Evolutionary conservation across 2,329 filamentous ascomycete species (phyloP), one percentile per base, ranked within the genome.

Genomic region (Botrytis byssoidea): DNA sequence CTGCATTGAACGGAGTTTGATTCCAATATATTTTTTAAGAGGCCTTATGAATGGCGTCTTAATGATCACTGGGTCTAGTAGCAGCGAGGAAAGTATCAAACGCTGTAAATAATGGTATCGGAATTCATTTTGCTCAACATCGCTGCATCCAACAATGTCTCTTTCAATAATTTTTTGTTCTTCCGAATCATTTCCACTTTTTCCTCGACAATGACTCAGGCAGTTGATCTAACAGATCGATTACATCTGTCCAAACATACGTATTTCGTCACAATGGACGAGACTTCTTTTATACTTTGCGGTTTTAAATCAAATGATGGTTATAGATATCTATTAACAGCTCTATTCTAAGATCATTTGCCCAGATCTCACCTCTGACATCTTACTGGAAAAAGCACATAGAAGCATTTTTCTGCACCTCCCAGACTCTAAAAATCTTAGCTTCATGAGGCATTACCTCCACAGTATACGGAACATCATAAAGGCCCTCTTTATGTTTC

Each of bases 371-470:
- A 37, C 16, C 8, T 40, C 46, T n/a, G 20, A n/a, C 20, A 29
- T 10, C 25, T 48, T 20, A 73, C 29, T 73, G 67, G 18, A 71
- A 71, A 64, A 73, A 73, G 40, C 42, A 65, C 59, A 73, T 73
- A 22, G 72, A 71, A 25, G 68, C 67, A 71, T 75, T 71, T 18
- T 63, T 67, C 22, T 73, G 48, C 14, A 73, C 57, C 51, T 60
- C 57, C 72, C 71, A 77, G 18, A 78, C 14, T 22, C 77, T 48
- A 51, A 78, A 72, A 35, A 77, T 66, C 59, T 77, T 77, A 16
- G 76, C 77, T 46, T 78, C 76, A 55, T 77, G 75, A 3, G 75
- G 72, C 70, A 76, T 75, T 14, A 77, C 77, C 35, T 78, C 76
- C 22, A 75, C 67, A 8, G 71, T 74, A 51, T 76, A 78, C 3